Evolutionary conservation across 352 stramenopile genomes (phyloP).

Genomic region (Globisporangium takayamanum): DNA sequence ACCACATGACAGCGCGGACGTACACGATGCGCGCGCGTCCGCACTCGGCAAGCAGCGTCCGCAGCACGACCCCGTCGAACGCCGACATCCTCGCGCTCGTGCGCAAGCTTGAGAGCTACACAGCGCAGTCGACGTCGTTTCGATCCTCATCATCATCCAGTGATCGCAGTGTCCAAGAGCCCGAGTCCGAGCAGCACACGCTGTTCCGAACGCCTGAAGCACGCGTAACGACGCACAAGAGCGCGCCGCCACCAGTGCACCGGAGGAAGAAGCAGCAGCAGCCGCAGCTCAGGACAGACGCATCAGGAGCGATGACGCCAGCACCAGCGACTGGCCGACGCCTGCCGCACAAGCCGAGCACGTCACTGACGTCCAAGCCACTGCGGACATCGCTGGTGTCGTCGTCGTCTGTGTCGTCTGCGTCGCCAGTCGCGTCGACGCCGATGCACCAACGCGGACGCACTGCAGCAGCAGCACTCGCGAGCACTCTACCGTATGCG

Average conservation of each 20-base stretch:
- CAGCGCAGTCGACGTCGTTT: neutral
- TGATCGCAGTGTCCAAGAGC: neutral
- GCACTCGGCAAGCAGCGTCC: neutral
- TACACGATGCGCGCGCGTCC: slow-evolving; percentile 7
- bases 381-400: slow-evolving; percentile 6
- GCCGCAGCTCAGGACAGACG: neutral
- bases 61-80: slow-evolving; percentile 4
- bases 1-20: slow-evolving; percentile 7
- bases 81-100: slow-evolving; percentile 16
- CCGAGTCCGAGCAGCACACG: slow-evolving; percentile 8
- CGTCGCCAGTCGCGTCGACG: neutral
- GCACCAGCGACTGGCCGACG: no score
- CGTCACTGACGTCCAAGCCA: slow-evolving; percentile 4
- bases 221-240: neutral
- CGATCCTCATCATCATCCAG: no score
- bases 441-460: neutral
- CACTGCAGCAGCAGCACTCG: neutral
- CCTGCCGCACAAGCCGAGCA: neutral
- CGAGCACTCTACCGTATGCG: no score
- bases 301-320: neutral
- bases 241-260: slow-evolving; percentile 4
- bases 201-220: slow-evolving; percentile 8
- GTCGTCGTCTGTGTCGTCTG: neutral
- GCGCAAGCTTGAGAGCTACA: slow-evolving; percentile 14
- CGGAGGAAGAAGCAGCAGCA: neutral